These are phyloP conservation scores for Mycena alexandri DNA, from an alignment of 768 basidiomycete genomes.

Conservation along the genomic window DNA sequence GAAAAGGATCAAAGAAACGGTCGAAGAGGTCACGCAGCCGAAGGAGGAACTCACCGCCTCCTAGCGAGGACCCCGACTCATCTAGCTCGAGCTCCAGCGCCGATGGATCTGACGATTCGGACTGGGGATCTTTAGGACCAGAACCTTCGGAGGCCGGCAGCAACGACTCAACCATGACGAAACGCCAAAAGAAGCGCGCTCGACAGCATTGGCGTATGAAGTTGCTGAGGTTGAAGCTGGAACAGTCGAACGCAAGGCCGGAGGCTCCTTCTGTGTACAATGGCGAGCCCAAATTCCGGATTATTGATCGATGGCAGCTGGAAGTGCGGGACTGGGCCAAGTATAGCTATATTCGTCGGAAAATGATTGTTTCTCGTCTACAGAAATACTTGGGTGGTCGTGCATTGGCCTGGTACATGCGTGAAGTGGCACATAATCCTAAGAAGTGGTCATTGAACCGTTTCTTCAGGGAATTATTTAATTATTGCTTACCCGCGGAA, in stretches of 20 bases:
- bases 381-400: too few species aligned
- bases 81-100: too few species aligned
- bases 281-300: conserved; percentile 23
- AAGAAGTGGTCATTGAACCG: conserved; percentile 23
- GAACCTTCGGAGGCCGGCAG: not conserved
- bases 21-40: too few species aligned
- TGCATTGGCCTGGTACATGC: conserved; percentile 27
- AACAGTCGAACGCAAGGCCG: conserved; percentile 32
- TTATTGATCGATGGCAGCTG: conserved; percentile 25
- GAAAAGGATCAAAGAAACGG: too few species aligned
- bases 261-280: conserved; percentile 30
- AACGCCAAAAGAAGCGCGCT: conserved; percentile 11
- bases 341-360: conserved; percentile 3
- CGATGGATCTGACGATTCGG: not conserved
- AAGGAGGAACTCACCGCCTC: too few species aligned
- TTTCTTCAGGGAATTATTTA: conserved; percentile 30
- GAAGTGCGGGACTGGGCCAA: conserved; percentile 25
- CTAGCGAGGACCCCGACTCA: too few species aligned
- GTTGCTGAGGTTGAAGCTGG: conserved; percentile 19
- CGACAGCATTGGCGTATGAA: conserved; percentile 11
- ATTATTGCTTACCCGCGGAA: conserved; percentile 34
- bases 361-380: conserved; percentile 5
- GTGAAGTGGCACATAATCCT: conserved; percentile 6
- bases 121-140: conserved; percentile 15
- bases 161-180: conserved; percentile 5